A percentile compares a stretch with the other conserved stretches of the same genome.
Evolutionary conservation across 2,329 filamentous ascomycete genomes (phyloP).

Genomic region (Fusarium dlaminii): DNA sequence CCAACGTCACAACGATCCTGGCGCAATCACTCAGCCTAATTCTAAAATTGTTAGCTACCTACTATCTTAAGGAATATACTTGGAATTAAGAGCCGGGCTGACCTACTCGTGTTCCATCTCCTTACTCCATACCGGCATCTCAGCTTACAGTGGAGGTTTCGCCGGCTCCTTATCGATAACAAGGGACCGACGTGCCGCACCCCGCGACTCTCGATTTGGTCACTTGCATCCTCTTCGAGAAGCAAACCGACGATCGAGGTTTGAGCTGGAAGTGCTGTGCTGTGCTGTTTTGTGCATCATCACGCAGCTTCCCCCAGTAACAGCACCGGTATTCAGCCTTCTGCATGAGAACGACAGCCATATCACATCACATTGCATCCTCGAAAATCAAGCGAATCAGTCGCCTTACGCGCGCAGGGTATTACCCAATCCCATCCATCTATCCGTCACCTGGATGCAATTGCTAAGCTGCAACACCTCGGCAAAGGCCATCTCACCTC

Average conservation of each 20-base stretch:
- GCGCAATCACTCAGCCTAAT: background rate
- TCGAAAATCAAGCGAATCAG: background rate
- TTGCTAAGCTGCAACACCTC: constrained; percentile 31
- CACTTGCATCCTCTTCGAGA: constrained; percentile 16
- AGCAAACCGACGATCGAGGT: constrained; percentile 6
- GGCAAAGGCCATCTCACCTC: constrained; percentile 26
- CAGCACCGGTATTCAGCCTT: background rate
- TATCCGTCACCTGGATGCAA: constrained; percentile 5
- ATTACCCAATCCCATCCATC: background rate
- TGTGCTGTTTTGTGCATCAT: constrained; percentile 8
- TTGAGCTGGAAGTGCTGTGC: background rate
- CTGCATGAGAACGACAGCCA: constrained; percentile 1
- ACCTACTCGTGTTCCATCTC: background rate
- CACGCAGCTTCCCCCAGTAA: constrained; percentile 2
- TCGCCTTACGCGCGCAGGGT: background rate
- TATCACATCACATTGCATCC: background rate
- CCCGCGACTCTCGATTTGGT: constrained; percentile 29
- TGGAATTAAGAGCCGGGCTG: background rate
- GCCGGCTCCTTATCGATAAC: constrained; percentile 33
- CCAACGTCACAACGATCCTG: too few relatives aligned
- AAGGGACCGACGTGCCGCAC: constrained; percentile 9
- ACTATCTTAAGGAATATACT: background rate
- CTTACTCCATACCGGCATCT: background rate
- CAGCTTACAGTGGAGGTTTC: background rate
- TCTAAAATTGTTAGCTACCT: background rate